Conservation (phyloP, 2,329 filamentous ascomycete species). For the Talaromyces verruculosus region DNA sequence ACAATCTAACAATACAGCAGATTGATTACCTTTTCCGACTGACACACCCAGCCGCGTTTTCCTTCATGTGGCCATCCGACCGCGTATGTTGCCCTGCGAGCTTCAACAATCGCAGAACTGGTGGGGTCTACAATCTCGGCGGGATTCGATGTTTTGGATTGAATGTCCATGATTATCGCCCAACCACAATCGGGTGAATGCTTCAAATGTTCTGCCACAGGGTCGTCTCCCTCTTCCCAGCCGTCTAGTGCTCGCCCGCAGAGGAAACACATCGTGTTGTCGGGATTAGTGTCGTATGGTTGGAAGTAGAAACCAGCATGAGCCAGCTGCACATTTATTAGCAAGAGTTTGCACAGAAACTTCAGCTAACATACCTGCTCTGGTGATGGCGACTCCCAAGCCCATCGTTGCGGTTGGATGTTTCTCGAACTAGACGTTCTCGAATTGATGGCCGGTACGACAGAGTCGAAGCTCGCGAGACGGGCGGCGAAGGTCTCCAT, state of each 20-base stretch:
- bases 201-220: slow-evolving; percentile 79
- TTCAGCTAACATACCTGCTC: slow-evolving; percentile 57
- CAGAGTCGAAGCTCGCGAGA: slow-evolving; percentile 72
- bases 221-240: slow-evolving; percentile 86
- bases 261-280: slow-evolving; percentile 88
- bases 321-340: slow-evolving; percentile 63
- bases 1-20: neutral
- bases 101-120: slow-evolving; percentile 68
- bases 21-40: slow-evolving; percentile 72
- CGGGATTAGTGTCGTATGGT: slow-evolving; percentile 70
- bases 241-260: slow-evolving; percentile 83
- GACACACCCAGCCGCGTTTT: slow-evolving; percentile 86
- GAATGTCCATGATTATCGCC: slow-evolving; percentile 71
- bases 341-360: neutral
- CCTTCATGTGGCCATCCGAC: slow-evolving; percentile 83
- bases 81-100: slow-evolving; percentile 80
- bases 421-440: slow-evolving; percentile 65
- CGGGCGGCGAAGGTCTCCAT: slow-evolving; percentile 71
- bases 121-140: slow-evolving; percentile 69
- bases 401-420: slow-evolving; percentile 67
- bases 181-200: slow-evolving; percentile 83
- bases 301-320: slow-evolving; percentile 88
- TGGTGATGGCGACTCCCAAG: slow-evolving; percentile 67
- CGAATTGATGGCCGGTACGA: slow-evolving; percentile 64
- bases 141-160: slow-evolving; percentile 42